phyloP scores from a whole-genome alignment of 1,139 yeast genomes.

The Hyphopichia wangnamkhiaoensis region DNA sequence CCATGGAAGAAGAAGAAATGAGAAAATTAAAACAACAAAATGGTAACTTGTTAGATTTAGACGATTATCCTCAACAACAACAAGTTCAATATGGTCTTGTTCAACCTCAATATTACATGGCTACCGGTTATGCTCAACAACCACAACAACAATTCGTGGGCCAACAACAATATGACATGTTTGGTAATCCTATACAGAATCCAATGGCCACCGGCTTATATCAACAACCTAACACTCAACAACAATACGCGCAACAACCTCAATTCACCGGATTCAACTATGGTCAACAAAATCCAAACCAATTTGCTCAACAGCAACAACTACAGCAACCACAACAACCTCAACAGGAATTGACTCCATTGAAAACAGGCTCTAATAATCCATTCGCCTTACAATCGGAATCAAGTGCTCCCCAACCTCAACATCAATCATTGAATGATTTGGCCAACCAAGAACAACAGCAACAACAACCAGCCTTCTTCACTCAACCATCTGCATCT shows the following conservation, averaged over 20 bases:
- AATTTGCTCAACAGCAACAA: slow-evolving; percentile 1
- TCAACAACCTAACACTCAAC: slow-evolving; percentile 21
- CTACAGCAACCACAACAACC: slow-evolving; percentile 35
- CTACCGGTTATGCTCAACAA: slow-evolving; percentile 34
- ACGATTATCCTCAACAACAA: slow-evolving; percentile 39
- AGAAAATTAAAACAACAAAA: slow-evolving; percentile 53
- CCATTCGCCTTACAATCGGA: slow-evolving; percentile 70
- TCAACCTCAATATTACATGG: slow-evolving; percentile 20
- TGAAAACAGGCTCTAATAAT: slow-evolving; percentile 83
- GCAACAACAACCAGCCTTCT: slow-evolving; percentile 22
- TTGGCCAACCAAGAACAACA: slow-evolving; percentile 28
- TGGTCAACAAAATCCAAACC: slow-evolving; percentile 13
- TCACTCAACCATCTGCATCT: slow-evolving; percentile 21
- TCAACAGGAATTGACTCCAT: slow-evolving; percentile 51
- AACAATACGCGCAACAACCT: slow-evolving; percentile 38
- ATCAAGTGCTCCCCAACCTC: slow-evolving; percentile 23
- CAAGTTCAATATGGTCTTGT: slow-evolving; percentile 13
- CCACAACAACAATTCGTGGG: slow-evolving; percentile 24
- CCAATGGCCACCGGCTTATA: slow-evolving; percentile 55
- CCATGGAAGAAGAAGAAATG: slow-evolving; percentile 87
- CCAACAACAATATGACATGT: slow-evolving; percentile 59
- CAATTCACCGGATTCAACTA: slow-evolving; percentile 35
- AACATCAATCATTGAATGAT: slow-evolving; percentile 22
- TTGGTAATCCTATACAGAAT: slow-evolving; percentile 73
- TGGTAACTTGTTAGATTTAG: slow-evolving; percentile 56